Base-by-base conservation (phyloP, 192 early-diverging fungal genomes). In the Coemansia guatemalensis region DNA sequence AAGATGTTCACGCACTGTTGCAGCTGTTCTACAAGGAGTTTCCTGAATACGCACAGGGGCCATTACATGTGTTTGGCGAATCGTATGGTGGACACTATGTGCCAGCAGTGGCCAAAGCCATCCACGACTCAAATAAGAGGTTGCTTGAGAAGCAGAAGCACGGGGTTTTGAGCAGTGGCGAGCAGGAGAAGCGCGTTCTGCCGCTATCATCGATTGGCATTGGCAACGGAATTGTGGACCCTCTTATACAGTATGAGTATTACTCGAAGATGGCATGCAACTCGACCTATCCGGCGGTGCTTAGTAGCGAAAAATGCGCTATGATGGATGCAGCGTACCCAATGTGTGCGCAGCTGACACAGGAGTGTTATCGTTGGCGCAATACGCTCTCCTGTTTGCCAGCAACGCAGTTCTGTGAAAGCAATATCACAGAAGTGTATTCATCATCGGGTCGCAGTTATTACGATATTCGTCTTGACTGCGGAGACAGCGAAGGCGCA, bases 401-500 rank as follows among this genome's bases (percentile, higher is more conserved):
- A 32, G 89, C 91, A 20, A 73, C 82, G 14, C 70, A 89, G 35
- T 94, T 93, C 86, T 98, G 96, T 82, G 89, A 94, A 85, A 85
- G 85, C 63, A 86, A 93, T 77, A 86, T 95, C 35, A 58, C 67
- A 23, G 22, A 26, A 24, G 88, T 89, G 4, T 95, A 90, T 83
- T 89, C 91, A 73, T 82, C 86, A 70, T 87, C 92, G 8, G 92
- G 90, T 20, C 82, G 86, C 71, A 97, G 97, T 78, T 90, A 90
- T 51, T 99, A 99, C 82, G 97, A 99, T 77, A 88, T 99, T 30
- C 89, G 97, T 54, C 82, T 84, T 48, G 85, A 89, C 47, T 97
- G 96, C 78, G 89, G 92, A 60, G 82, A 74, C 9, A 26, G n/a
- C 61, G 89, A 87, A 69, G 82, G 85, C 52, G 86, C 97, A 17